phyloP scores from a whole-genome alignment of 352 stramenopile species.

The Globisporangium parvum region DNA sequence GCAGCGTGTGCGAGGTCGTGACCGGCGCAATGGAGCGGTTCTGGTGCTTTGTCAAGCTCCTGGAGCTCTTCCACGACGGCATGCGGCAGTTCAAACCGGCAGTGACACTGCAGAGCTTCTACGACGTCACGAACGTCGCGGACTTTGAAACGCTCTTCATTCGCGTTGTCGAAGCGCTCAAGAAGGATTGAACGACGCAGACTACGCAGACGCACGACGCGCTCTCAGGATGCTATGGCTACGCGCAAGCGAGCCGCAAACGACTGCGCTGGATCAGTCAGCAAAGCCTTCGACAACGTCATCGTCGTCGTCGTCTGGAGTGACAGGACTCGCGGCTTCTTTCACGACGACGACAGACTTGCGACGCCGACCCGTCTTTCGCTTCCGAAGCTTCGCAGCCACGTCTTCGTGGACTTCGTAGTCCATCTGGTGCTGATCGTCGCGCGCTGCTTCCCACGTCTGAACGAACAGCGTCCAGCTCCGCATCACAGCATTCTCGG shows the following conservation, averaged over 20 bases:
- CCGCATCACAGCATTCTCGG: slow-evolving; percentile 25
- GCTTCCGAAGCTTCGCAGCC: slow-evolving; percentile 14
- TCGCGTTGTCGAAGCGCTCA: slow-evolving; percentile 46
- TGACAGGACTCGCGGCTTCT: slow-evolving; percentile 11
- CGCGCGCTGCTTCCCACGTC: slow-evolving; percentile 38
- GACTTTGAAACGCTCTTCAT: slow-evolving; percentile 66
- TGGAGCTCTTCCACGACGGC: slow-evolving; percentile 54
- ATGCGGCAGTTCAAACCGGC: slow-evolving; percentile 37
- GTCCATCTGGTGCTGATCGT: slow-evolving; percentile 72
- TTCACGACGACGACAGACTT: slow-evolving; percentile 18
- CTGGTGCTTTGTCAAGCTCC: slow-evolving; percentile 58
- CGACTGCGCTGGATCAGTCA: not conserved
- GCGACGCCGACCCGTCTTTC: slow-evolving; percentile 20
- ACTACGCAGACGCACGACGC: too few species aligned
- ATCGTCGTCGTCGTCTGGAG: slow-evolving; percentile 3
- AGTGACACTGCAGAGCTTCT: slow-evolving; percentile 27
- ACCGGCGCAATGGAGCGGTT: slow-evolving; percentile 44
- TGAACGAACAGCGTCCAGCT: slow-evolving; percentile 62
- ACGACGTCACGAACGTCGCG: slow-evolving; percentile 26
- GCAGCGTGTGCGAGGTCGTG: slow-evolving; percentile 37
- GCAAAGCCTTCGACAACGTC: slow-evolving; percentile 14
- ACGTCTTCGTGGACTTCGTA: slow-evolving; percentile 35
- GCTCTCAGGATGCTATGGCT: too few species aligned
- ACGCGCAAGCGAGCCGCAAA: not conserved
- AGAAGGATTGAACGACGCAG: slow-evolving; percentile 11